Evolutionary conservation across 768 basidiomycete species (phyloP).

Genomic region (Fomitopsis pulvina): DNA sequence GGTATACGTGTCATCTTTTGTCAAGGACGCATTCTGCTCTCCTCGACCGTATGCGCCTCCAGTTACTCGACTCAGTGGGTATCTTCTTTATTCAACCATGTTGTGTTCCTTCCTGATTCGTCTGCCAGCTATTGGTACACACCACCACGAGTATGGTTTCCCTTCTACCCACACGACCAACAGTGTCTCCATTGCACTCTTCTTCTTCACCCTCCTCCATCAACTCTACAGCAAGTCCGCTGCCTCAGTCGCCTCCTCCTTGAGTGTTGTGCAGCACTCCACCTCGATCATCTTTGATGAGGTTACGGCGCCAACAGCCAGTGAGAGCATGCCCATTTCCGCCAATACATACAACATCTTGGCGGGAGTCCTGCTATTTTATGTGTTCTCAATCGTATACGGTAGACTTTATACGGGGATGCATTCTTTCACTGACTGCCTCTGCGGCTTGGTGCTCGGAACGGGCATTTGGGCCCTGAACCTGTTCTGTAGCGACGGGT

Average conservation of each 20-base stretch:
- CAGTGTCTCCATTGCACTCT: constrained; percentile 82
- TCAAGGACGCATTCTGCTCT: constrained; percentile 87
- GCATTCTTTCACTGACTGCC: constrained; percentile 80
- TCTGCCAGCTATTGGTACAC: constrained; percentile 61
- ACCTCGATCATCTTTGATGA: constrained; percentile 17
- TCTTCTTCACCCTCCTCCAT: constrained; percentile 57
- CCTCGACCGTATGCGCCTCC: constrained; percentile 90
- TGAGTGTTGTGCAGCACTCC: not conserved
- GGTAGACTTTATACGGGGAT: constrained; percentile 83
- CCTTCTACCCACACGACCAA: constrained; percentile 95
- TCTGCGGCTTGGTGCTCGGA: constrained; percentile 58
- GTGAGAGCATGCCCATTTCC: constrained; percentile 32
- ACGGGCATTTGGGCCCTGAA: constrained; percentile 52
- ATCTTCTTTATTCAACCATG: not conserved
- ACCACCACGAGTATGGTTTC: constrained; percentile 91
- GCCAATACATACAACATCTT: constrained; percentile 34
- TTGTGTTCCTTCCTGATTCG: not conserved
- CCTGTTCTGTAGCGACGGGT: constrained; percentile 22
- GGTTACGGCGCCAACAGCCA: not conserved
- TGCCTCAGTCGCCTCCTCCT: not conserved
- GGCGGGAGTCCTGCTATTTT: constrained; percentile 40
- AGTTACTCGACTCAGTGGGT: constrained; percentile 74
- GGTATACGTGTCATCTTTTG: constrained; percentile 79
- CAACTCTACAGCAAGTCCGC: constrained; percentile 32
- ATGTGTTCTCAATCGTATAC: constrained; percentile 67